These are phyloP conservation scores for Iris macrosiphon DNA, from an alignment of 106 monocot species.

Conservation along the genomic window DNA sequence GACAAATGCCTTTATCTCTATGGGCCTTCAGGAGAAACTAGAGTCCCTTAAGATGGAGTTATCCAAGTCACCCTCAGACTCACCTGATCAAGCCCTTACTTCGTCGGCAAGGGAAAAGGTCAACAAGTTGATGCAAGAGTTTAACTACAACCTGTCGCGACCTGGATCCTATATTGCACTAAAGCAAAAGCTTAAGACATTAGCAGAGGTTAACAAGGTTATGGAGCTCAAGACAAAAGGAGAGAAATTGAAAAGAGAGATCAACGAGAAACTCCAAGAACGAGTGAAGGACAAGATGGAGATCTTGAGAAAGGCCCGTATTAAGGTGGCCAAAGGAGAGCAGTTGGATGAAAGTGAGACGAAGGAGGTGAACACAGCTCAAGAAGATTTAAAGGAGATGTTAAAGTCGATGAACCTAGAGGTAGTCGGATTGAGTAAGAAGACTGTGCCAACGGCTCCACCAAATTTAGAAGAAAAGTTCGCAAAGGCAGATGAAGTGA, in stretches of 20 bases:
- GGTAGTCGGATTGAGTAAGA: conserved; percentile 36
- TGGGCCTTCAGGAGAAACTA: conserved; percentile 66
- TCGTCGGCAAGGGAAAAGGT: conserved; percentile 42
- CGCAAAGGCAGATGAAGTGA: conserved; percentile 28
- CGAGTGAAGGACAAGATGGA: conserved; percentile 38
- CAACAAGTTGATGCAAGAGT: conserved; percentile 55
- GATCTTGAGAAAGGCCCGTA: conserved; percentile 40
- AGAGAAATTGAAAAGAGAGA: conserved; percentile 66
- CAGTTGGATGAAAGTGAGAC: conserved; percentile 30
- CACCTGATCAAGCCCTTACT: conserved; percentile 25
- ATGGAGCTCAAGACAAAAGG: conserved; percentile 29
- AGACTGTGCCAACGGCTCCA: conserved; percentile 23
- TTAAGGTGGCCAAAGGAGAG: conserved; percentile 40
- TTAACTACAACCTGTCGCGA: conserved; percentile 32
- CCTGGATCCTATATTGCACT: conserved; percentile 41
- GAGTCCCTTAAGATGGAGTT: conserved; percentile 64
- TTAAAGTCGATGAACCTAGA: conserved; percentile 44
- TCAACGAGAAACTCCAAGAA: conserved; percentile 51
- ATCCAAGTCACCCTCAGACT: conserved; percentile 26
- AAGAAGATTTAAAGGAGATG: conserved; percentile 39
- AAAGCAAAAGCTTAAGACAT: conserved; percentile 56
- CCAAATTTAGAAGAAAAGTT: conserved; percentile 40
- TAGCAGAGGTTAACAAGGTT: conserved; percentile 40
- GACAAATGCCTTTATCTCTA: conserved; percentile 47
- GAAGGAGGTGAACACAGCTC: conserved; percentile 29